These are phyloP conservation scores for Hypoxylon rickii DNA, from an alignment of 495 filamentous ascomycete species.

Conservation along the genomic window DNA sequence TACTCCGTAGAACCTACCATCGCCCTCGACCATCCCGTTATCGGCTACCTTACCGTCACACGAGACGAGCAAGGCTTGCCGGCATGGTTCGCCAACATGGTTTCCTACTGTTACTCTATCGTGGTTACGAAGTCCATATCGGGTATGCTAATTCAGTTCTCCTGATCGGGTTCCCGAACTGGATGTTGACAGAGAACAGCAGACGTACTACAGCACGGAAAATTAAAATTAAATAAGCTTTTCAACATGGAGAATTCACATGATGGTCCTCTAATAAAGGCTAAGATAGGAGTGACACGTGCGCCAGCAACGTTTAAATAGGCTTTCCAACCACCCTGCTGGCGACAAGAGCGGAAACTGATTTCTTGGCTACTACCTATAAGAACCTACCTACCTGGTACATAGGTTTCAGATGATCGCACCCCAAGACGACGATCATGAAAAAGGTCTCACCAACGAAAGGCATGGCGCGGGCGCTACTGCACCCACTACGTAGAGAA, in stretches of 20 bases:
- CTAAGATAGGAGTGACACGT: slow-evolving; percentile 1
- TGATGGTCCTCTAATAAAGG: no score
- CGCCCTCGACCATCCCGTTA: slow-evolving; percentile 13
- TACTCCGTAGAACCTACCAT: slow-evolving; percentile 10
- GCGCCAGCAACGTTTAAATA: slow-evolving; percentile 18
- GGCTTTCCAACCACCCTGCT: slow-evolving; percentile 3
- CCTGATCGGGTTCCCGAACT: no score
- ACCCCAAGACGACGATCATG: background rate
- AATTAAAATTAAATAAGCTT: no score
- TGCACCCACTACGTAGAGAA: background rate
- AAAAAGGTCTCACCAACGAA: background rate
- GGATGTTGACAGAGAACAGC: no score
- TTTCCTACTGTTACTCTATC: background rate
- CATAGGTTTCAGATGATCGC: background rate
- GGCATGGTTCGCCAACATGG: background rate
- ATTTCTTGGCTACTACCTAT: slow-evolving; percentile 1
- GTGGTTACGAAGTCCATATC: no score
- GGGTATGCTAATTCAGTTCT: no score
- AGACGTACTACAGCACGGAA: no score
- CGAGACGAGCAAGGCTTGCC: slow-evolving; percentile 1
- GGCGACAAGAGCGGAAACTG: background rate
- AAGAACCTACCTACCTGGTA: no score
- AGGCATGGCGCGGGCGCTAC: slow-evolving; percentile 2
- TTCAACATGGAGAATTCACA: background rate
- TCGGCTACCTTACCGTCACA: slow-evolving; percentile 13